phyloP scores from a whole-genome alignment of 306 rosid species.

The Cucurbita pepo region DNA sequence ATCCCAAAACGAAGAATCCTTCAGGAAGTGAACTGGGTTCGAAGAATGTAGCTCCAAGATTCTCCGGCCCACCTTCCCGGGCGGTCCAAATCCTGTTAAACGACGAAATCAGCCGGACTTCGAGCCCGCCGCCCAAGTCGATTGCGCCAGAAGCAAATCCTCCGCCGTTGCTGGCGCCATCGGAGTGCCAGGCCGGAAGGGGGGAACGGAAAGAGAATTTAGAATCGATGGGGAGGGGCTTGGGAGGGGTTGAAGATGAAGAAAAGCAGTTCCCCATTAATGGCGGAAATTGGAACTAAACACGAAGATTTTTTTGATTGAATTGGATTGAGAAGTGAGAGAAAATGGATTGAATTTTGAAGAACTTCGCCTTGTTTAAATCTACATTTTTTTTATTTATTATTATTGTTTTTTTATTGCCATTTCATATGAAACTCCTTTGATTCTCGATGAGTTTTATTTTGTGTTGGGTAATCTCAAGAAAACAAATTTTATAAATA shows the following conservation, averaged over 20 bases:
- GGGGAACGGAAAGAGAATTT: slow-evolving; percentile 47
- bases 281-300: neutral
- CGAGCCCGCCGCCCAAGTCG: slow-evolving; percentile 58
- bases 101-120: slow-evolving; percentile 35
- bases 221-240: slow-evolving; percentile 26
- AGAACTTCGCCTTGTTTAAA: neutral
- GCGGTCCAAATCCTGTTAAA: slow-evolving; percentile 45
- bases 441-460: too few species aligned
- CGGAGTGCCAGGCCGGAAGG: slow-evolving; percentile 24
- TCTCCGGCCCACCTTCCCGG: slow-evolving; percentile 42
- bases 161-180: slow-evolving; percentile 32
- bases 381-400: too few species aligned
- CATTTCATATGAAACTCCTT: neutral
- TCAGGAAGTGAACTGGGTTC: slow-evolving; percentile 57
- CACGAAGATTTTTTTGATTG: neutral
- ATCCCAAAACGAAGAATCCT: slow-evolving; percentile 51
- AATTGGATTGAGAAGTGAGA: neutral
- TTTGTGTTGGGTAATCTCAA: neutral
- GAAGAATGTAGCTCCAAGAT: slow-evolving; percentile 38
- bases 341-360: neutral
- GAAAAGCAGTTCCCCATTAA: slow-evolving; percentile 1
- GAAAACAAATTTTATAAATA: neutral
- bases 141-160: slow-evolving; percentile 45
- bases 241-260: slow-evolving; percentile 14
- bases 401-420: too few species aligned